Base-by-base conservation (phyloP, 75 land plant genomes). In the Isoetes taiwanensis region DNA sequence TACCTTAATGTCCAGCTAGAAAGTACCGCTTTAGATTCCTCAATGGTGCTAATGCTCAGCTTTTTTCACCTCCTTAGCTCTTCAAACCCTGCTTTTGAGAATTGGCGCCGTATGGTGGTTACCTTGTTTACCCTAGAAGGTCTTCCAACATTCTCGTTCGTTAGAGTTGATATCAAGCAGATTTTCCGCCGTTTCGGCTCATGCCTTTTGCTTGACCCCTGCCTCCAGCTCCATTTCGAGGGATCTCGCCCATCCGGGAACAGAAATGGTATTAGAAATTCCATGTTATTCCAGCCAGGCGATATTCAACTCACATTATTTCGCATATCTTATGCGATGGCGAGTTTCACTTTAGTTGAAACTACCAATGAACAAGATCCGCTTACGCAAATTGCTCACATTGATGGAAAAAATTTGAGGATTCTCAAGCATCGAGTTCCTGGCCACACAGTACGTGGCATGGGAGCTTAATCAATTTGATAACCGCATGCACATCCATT, bases 401-500 rank as follows among this genome's bases (percentile, higher is more conserved):
- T 62, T 1, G 37, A n/a, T 12, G 39, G 30, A 41, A 2, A 6
- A 3, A 57, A 1, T 64, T 57, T 57, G 10, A 2, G 17, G 61
- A 64, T 6, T 42, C 42, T 28, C 59, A 14, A 24, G 27, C 41
- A 30, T 57, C 53, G 14, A 10, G 12, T 16, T 33, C 60, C 1
- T 9, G 11, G 4, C 30, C 24, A 28, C 59, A 59, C 17, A 27
- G 43, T 5, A 27, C 30, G 1, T 57, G 55, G 43, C 24, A 54
- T 3, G 53, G 66, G 66, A 43, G 55, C 30, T 34, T 56, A 1
- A 55, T 64, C 41, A 57, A 64, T 21, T 25, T 31, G 0, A 54
- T 37, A 9, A n/a, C 64, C 66, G 16, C 56, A 34, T 25, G 65
- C 65, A 11, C 69, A 67, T 30, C 69, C 69, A n/a, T 50, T 67